phyloP scores from a whole-genome alignment of 2,329 filamentous ascomycete species.

The Gliomastix tumulicola region DNA sequence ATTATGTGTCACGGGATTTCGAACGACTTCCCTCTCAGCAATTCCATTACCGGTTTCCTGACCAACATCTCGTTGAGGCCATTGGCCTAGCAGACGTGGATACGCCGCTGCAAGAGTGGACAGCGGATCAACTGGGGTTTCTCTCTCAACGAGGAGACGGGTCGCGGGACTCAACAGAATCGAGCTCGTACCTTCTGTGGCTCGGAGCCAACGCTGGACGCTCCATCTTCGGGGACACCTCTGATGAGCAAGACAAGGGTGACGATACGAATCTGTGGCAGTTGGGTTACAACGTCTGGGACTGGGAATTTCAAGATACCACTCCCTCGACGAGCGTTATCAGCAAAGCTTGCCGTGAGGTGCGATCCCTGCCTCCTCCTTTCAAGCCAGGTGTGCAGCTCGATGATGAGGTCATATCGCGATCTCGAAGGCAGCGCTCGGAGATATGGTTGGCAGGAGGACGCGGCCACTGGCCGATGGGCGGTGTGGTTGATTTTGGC shows the following conservation, averaged over 20 bases:
- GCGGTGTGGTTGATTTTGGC: neutral
- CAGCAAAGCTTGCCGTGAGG: neutral
- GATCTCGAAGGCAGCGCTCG: neutral
- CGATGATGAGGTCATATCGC: neutral
- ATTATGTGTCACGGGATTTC: neutral
- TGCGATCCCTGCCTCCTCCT: neutral
- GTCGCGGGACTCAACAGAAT: neutral
- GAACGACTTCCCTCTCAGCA: neutral
- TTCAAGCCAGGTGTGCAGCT: neutral
- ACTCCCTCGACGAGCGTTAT: neutral
- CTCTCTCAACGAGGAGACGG: neutral
- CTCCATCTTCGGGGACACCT: neutral
- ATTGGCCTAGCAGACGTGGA: neutral
- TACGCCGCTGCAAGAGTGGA: neutral
- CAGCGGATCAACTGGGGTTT: neutral
- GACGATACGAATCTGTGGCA: neutral
- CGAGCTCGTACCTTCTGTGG: neutral
- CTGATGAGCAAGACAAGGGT: neutral
- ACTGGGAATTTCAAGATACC: neutral
- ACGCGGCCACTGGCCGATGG: neutral
- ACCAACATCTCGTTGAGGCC: neutral
- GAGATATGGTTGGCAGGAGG: neutral
- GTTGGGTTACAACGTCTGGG: neutral
- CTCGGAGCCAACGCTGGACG: neutral
- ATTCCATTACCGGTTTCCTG: neutral